Evolutionary conservation across 2,329 filamentous ascomycete genomes (phyloP), one percentile per base, ranked within the genome.

Genomic region (Pleurostoma richardsiae): DNA sequence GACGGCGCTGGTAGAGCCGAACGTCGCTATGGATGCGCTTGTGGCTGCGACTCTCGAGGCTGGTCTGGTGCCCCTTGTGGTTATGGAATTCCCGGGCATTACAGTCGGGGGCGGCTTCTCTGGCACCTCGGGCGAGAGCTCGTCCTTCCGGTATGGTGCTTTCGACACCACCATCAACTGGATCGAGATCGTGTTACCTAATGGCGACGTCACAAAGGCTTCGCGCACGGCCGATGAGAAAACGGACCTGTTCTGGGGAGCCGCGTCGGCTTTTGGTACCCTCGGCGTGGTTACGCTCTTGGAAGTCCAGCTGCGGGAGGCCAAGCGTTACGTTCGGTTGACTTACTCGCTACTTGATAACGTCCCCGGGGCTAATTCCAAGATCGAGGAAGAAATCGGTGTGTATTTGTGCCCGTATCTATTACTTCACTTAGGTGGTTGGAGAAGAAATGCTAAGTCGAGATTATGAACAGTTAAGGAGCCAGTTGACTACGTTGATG

Each of bases 1-100:
- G 52, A 83, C 76, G 4, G 85, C 77, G 10, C 55, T 80, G 0
- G 83, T 86, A 1, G 83, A 88, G 56, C 82, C 83, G 0, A 88
- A 87, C 53, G 83, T 88, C 4, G 71, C 81, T 0, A 87, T 88
- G 82, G 82, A 85, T 49, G 66, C 67, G 1, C 69, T 88, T 2
- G 75, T 86, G 1, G 71, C 76, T 45, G 78, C 73, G 2, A 82
- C 82, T 0, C 55, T 83, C 41, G 60, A 65, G 4, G 58, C 79
- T 42, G 76, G 76, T 0, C 65, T 87, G 0, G 63, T 88, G 1
- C 83, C 77, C 1, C 77, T 76, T 0, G 82, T 88, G 0, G 82
- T 88, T 4, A 86, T 86, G 79, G 84, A 88, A 55, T 83, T 88
- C 43, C 83, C 83, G 0, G 82, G 82, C 0, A 88, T 87, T 51